A percentile compares a stretch with the other conserved stretches of the same genome.
Conservation (phyloP, 2,329 filamentous ascomycete species). For the Aspergillus pseudoglaucus region DNA sequence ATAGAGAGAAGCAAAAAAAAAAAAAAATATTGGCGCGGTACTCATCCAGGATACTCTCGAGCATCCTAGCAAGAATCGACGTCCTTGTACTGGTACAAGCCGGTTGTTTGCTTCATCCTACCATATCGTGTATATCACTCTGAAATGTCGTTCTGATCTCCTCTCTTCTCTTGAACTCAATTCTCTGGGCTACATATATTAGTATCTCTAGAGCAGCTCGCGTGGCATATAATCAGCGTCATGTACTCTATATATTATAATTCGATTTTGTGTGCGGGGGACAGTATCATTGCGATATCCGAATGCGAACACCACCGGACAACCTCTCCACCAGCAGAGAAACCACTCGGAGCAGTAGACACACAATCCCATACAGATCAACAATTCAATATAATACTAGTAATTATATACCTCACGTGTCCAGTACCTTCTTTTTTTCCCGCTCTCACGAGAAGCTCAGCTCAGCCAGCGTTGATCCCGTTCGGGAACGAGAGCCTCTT, state of each 20-base stretch:
- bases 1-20: conserved; percentile 25
- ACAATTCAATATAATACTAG: neutral
- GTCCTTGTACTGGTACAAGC: conserved; percentile 34
- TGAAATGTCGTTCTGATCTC: conserved; percentile 29
- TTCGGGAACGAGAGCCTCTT: neutral
- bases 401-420: neutral
- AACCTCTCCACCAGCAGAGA: neutral
- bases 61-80: conserved; percentile 18
- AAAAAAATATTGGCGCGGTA: conserved; percentile 23
- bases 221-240: no score
- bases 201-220: neutral
- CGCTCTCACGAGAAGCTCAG: neutral
- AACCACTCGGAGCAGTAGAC: neutral
- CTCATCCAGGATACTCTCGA: conserved; percentile 19
- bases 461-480: neutral
- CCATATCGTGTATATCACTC: conserved; percentile 40
- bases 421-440: neutral
- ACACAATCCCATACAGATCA: neutral
- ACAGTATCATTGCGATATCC: neutral
- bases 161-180: neutral
- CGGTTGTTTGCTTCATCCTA: conserved; percentile 26
- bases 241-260: no score
- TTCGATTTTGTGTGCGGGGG: no score
- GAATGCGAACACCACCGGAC: neutral
- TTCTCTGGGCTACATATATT: neutral